Conservation (phyloP, 495 filamentous ascomycete species). For the Bryoglossum gracile region DNA sequence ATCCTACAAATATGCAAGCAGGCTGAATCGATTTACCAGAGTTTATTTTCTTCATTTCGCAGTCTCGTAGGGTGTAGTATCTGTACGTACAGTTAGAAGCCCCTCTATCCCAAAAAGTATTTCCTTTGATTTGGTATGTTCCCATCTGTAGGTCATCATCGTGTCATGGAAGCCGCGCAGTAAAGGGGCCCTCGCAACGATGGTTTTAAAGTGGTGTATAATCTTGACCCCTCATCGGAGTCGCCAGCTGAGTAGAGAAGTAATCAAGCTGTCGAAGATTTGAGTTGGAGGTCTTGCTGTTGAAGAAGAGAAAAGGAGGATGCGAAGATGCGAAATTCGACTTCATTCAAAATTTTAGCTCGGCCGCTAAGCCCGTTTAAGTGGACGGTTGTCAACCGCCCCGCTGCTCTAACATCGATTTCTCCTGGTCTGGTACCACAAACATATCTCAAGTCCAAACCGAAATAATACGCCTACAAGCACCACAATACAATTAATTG, state of each 20-base stretch:
- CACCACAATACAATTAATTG: too few species aligned
- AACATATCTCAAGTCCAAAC: too few species aligned
- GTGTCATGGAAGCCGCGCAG: conserved; percentile 83
- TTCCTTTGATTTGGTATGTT: conserved; percentile 55
- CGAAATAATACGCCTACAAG: conserved; percentile 4
- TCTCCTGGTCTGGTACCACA: too few species aligned
- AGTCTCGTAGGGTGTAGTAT: too few species aligned
- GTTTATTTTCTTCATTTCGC: conserved; percentile 55
- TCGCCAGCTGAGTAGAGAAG: conserved; percentile 66
- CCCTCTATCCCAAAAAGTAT: too few species aligned
- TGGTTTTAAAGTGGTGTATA: conserved; percentile 83
- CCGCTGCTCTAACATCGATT: conserved; percentile 9
- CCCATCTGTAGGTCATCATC: conserved; percentile 95
- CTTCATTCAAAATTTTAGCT: neutral
- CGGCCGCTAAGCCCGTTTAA: conserved; percentile 1
- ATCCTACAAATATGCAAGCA: conserved; percentile 30
- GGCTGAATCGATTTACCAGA: conserved; percentile 74
- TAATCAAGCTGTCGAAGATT: conserved; percentile 73
- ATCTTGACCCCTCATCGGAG: conserved; percentile 71
- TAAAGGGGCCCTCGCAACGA: conserved; percentile 94
- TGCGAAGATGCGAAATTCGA: conserved; percentile 11
- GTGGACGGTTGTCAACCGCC: neutral
- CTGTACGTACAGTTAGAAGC: too few species aligned
- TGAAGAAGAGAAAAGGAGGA: conserved; percentile 36
- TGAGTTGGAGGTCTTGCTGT: conserved; percentile 83